Conservation (phyloP, 148 eudicot species). For the Vaccinium darrowii region DNA sequence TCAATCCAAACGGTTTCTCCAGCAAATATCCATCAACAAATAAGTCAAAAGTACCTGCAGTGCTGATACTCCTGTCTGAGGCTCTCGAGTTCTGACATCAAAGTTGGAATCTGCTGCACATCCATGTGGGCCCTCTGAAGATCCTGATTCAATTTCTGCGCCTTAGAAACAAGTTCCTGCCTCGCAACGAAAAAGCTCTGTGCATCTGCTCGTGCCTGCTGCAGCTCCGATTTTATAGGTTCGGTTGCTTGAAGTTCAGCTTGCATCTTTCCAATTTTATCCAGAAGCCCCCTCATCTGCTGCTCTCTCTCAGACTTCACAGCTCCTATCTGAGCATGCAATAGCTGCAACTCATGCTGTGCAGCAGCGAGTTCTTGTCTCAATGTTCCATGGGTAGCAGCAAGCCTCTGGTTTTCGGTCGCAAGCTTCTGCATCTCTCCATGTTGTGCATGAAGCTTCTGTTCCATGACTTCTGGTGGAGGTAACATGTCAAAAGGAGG, state of each 20-base stretch:
- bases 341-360: slow-evolving; percentile 70
- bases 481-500: slow-evolving; percentile 81
- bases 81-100: slow-evolving; percentile 73
- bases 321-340: slow-evolving; percentile 63
- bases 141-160: slow-evolving; percentile 59
- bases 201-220: slow-evolving; percentile 79
- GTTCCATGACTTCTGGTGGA: slow-evolving; percentile 84
- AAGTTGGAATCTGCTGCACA: slow-evolving; percentile 65
- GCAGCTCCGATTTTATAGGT: slow-evolving; percentile 70
- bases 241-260: slow-evolving; percentile 67
- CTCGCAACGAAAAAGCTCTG: slow-evolving; percentile 69
- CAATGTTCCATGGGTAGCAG: slow-evolving; percentile 77
- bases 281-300: slow-evolving; percentile 60
- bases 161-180: slow-evolving; percentile 74
- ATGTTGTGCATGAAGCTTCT: slow-evolving; percentile 78
- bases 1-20: not conserved
- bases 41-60: slow-evolving; percentile 59
- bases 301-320: slow-evolving; percentile 76
- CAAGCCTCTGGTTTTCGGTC: slow-evolving; percentile 88
- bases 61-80: slow-evolving; percentile 89
- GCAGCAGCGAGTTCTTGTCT: slow-evolving; percentile 92
- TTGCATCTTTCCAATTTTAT: slow-evolving; percentile 75
- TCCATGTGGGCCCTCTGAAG: slow-evolving; percentile 73
- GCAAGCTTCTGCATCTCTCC: slow-evolving; percentile 81
- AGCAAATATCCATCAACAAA: not conserved